phyloP scores from a whole-genome alignment of 345 rosid genomes.

The Mercurialis annua region DNA sequence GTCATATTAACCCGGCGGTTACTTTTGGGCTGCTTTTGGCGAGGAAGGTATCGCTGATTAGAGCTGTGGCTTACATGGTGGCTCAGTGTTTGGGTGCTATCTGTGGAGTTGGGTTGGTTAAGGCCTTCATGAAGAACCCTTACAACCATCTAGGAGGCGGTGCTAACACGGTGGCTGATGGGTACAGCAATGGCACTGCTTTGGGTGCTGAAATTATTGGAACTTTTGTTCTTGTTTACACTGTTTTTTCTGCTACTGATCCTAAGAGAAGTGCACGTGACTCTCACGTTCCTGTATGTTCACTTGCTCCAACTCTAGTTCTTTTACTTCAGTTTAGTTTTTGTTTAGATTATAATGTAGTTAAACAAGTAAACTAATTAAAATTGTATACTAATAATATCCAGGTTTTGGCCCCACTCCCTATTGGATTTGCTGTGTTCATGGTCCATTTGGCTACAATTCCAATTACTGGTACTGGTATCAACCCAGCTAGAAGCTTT shows the following conservation, averaged over 20 bases:
- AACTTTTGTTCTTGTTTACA: constrained; percentile 70
- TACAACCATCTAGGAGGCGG: constrained; percentile 66
- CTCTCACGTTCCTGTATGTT: constrained; percentile 74
- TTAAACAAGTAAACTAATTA: neutral
- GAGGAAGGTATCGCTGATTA: constrained; percentile 60
- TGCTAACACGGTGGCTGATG: constrained; percentile 48
- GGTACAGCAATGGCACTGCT: constrained; percentile 66
- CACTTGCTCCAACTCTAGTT: neutral
- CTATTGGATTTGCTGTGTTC: constrained; percentile 75
- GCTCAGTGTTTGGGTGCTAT: constrained; percentile 79
- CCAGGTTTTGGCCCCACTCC: constrained; percentile 71
- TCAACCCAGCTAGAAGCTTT: constrained; percentile 68
- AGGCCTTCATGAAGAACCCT: constrained; percentile 62
- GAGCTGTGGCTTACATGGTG: constrained; percentile 74
- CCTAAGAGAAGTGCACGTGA: constrained; percentile 88
- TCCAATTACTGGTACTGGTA: constrained; percentile 66
- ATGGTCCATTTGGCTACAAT: constrained; percentile 72
- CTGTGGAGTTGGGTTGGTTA: constrained; percentile 78
- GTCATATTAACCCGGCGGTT: constrained; percentile 73
- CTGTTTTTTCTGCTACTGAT: constrained; percentile 83
- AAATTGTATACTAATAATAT: neutral
- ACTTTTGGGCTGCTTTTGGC: constrained; percentile 65
- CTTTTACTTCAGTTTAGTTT: neutral
- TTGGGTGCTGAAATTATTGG: constrained; percentile 85
- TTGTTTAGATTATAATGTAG: too few species aligned